Evolutionary conservation across 257 asterid species (phyloP).

Genomic region (Solanum sitiens): DNA sequence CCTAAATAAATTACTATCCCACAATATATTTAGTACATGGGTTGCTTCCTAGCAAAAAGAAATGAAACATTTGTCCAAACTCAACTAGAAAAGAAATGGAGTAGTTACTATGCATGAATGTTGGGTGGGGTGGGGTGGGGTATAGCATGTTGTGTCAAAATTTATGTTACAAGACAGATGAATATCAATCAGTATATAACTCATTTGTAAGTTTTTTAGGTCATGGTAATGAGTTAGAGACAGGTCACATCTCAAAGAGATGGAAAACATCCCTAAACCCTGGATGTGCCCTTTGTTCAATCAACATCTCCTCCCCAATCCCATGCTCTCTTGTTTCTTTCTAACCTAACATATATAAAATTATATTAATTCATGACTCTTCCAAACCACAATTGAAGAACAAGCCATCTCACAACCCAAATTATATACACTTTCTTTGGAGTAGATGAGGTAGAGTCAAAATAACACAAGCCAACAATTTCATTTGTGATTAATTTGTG

Average conservation of each 20-base stretch:
- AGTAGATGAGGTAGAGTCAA: not conserved
- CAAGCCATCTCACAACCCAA: not conserved
- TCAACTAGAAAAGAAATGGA: not conserved
- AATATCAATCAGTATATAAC: conserved; percentile 11
- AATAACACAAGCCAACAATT: not conserved
- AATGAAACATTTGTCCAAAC: not conserved
- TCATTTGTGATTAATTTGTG: not conserved
- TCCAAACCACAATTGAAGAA: not conserved
- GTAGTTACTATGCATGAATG: not conserved
- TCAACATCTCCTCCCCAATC: conserved; percentile 30
- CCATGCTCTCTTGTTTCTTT: conserved; percentile 24
- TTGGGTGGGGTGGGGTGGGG: not conserved
- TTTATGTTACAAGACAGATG: conserved; percentile 15
- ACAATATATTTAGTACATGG: not conserved
- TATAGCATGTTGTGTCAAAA: conserved; percentile 21
- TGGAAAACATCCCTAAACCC: conserved; percentile 61
- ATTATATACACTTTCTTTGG: not conserved
- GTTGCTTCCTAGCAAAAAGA: not conserved
- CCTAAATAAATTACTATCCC: not conserved
- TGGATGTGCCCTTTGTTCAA: conserved; percentile 59
- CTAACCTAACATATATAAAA: conserved; percentile 10
- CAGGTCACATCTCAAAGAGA: conserved; percentile 69
- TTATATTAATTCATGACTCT: not conserved
- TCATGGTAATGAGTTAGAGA: conserved; percentile 49
- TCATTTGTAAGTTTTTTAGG: conserved; percentile 6